A percentile compares a stretch with the other conserved stretches of the same genome.
phyloP scores from a whole-genome alignment of 805 yeast species.

The Candida nitratophila region DNA sequence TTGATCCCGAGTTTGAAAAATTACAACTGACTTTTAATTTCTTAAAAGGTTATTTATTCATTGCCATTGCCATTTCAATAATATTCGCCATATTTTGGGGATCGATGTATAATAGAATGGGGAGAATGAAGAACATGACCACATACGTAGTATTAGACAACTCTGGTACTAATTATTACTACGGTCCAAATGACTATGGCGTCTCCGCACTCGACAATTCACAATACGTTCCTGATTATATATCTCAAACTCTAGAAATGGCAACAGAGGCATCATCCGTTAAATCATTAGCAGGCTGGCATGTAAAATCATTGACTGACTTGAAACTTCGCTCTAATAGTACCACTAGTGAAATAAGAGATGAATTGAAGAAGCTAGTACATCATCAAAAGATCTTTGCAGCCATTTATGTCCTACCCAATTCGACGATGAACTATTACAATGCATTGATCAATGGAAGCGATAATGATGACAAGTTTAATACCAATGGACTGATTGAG shows the following conservation, averaged over 20 bases:
- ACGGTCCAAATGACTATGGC: slow-evolving; percentile 2
- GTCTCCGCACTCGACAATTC: background rate
- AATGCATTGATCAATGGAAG: slow-evolving; percentile 28
- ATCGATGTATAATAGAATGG: slow-evolving; percentile 23
- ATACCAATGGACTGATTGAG: slow-evolving; percentile 26
- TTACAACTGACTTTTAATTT: slow-evolving; percentile 9
- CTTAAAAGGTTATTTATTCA: slow-evolving; percentile 17
- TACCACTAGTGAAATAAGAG: slow-evolving; percentile 12
- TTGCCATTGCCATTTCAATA: slow-evolving; percentile 29
- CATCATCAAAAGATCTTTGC: slow-evolving; percentile 56
- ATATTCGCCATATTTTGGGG: slow-evolving; percentile 39
- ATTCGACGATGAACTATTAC: slow-evolving; percentile 37
- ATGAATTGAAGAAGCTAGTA: slow-evolving; percentile 35
- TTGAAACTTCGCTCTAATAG: slow-evolving; percentile 18
- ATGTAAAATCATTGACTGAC: slow-evolving; percentile 18
- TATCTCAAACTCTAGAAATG: slow-evolving; percentile 16
- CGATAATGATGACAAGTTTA: slow-evolving; percentile 16
- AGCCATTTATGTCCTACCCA: slow-evolving; percentile 43
- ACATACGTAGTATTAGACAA: slow-evolving; percentile 27
- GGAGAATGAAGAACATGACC: slow-evolving; percentile 23
- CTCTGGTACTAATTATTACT: background rate
- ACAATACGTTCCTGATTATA: slow-evolving; percentile 24
- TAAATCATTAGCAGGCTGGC: slow-evolving; percentile 11
- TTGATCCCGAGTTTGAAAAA: slow-evolving; percentile 17
- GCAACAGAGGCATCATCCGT: slow-evolving; percentile 12